Evolutionary conservation across 768 basidiomycete genomes (phyloP).

Genomic region (Phylloporus sp.): DNA sequence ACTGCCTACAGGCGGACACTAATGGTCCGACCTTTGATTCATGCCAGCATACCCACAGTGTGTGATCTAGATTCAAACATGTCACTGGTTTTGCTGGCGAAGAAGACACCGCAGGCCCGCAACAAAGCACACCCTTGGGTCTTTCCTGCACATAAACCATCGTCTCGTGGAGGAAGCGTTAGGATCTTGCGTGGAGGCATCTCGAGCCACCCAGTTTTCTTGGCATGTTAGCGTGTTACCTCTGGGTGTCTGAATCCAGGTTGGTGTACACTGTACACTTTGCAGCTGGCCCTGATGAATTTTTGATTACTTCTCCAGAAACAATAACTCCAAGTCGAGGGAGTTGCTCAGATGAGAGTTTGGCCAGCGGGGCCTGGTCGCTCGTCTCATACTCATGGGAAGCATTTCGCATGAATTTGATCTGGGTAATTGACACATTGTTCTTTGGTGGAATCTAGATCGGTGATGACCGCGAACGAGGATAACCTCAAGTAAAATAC

Average conservation of each 20-base stretch:
- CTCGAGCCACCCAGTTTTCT: conserved; percentile 48
- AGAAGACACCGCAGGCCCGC: too few species aligned
- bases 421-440: not conserved
- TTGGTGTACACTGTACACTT: conserved; percentile 54
- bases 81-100: too few species aligned
- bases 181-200: conserved; percentile 36
- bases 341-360: not conserved
- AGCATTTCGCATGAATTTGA: conserved; percentile 1
- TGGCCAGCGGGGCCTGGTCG: conserved; percentile 11
- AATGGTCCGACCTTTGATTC: conserved; percentile 11
- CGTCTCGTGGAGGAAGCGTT: conserved; percentile 51
- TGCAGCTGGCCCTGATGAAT: conserved; percentile 44
- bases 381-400: not conserved
- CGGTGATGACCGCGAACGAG: conserved; percentile 8
- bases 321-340: conserved; percentile 47
- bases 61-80: too few species aligned
- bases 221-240: conserved; percentile 45
- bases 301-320: conserved; percentile 49
- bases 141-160: conserved; percentile 41
- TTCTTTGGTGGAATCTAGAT: conserved; percentile 16
- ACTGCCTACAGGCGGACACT: conserved; percentile 48
- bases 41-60: conserved; percentile 1
- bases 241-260: conserved; percentile 51
- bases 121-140: too few species aligned
- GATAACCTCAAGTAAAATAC: conserved; percentile 6